Conservation (phyloP, 2,329 filamentous ascomycete genomes). For the Bretziella fagacearum region DNA sequence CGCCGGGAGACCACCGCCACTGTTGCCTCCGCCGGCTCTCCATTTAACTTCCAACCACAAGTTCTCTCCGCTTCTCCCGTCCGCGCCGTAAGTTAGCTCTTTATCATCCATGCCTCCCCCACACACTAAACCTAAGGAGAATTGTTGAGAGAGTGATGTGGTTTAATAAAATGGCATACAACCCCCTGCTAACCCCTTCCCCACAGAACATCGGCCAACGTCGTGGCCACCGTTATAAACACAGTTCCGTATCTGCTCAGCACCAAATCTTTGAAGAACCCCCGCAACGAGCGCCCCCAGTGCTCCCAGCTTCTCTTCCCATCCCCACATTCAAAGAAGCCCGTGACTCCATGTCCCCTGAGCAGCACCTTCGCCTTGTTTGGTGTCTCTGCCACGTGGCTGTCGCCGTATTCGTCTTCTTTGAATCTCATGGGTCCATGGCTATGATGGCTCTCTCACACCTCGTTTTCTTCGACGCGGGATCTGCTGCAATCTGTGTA, state of each 20-base stretch:
- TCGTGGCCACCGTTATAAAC: conserved; percentile 93
- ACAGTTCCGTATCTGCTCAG: conserved; percentile 72
- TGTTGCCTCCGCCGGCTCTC: conserved; percentile 29
- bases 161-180: no score
- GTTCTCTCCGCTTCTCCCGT: conserved; percentile 57
- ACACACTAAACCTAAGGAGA: not conserved
- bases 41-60: conserved; percentile 90
- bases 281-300: conserved; percentile 64
- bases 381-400: conserved; percentile 85
- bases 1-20: not conserved
- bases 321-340: conserved; percentile 81
- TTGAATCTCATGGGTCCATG: conserved; percentile 69
- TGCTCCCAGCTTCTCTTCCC: conserved; percentile 78
- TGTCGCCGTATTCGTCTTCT: conserved; percentile 70
- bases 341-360: conserved; percentile 72
- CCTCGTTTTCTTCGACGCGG: conserved; percentile 85
- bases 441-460: conserved; percentile 87
- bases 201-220: conserved; percentile 70
- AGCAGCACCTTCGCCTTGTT: conserved; percentile 65
- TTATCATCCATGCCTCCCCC: not conserved
- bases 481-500: conserved; percentile 81
- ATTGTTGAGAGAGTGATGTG: no score
- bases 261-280: conserved; percentile 96
- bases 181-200: no score
- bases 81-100: conserved; percentile 46